Percentiles rank a stretch among this genome's conserved stretches.
phyloP scores from a whole-genome alignment of 495 filamentous ascomycete genomes.

The Viridothelium virens region DNA sequence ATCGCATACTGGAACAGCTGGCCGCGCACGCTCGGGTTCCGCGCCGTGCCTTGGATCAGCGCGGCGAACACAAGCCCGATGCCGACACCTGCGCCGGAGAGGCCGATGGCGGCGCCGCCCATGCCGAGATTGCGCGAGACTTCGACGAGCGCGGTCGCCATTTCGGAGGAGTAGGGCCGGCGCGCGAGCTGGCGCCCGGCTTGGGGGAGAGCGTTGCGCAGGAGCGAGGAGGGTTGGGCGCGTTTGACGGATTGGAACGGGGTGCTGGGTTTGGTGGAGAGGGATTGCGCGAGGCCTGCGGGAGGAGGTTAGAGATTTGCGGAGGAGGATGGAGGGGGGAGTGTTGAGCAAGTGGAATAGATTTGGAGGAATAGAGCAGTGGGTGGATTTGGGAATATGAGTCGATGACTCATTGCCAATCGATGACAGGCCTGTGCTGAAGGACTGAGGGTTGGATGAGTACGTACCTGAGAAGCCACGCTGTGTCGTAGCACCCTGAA shows the following conservation, averaged over 20 bases:
- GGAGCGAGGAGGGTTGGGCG: constrained; percentile 17
- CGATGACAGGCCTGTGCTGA: background rate
- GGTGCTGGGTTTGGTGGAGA: constrained; percentile 10
- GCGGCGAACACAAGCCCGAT: constrained; percentile 86
- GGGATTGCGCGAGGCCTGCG: background rate
- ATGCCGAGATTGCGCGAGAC: constrained; percentile 29
- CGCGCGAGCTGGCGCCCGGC: constrained; percentile 20
- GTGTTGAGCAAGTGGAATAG: background rate
- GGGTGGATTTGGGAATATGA: background rate
- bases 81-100: constrained; percentile 52
- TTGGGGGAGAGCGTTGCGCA: constrained; percentile 19
- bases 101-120: constrained; percentile 77
- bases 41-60: constrained; percentile 73
- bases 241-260: constrained; percentile 27
- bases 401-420: background rate
- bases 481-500: background rate
- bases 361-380: background rate
- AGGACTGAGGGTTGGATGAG: background rate
- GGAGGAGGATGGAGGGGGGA: background rate
- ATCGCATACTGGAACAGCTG: constrained; percentile 92
- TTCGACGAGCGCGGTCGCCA: constrained; percentile 28
- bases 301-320: background rate
- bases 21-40: constrained; percentile 82
- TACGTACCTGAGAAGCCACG: constrained; percentile 7
- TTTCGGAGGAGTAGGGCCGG: constrained; percentile 27